Evolutionary conservation across 163 green algal species (phyloP).

Genomic region (Chlorella variabilis): DNA sequence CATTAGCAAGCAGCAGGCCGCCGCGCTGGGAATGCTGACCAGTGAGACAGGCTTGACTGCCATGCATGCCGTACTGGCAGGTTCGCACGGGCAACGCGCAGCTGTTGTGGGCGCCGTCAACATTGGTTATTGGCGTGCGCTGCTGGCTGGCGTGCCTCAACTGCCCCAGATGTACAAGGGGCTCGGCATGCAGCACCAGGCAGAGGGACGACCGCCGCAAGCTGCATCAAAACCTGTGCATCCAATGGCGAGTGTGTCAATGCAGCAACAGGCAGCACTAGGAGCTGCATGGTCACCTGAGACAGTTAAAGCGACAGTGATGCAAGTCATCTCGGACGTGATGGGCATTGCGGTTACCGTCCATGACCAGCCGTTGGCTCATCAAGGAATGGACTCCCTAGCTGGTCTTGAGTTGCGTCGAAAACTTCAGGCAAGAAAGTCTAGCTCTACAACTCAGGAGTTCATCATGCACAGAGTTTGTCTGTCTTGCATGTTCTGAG

Average conservation of each 20-base stretch:
- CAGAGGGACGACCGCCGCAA: not conserved
- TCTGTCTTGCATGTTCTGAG: no score
- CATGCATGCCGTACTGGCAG: constrained; percentile 21
- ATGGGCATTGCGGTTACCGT: constrained; percentile 17
- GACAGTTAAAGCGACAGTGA: constrained; percentile 1
- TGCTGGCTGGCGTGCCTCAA: not conserved
- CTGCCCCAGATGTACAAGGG: not conserved
- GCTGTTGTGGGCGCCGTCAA: constrained; percentile 28
- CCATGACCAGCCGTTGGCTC: constrained; percentile 28
- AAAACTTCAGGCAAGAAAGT: constrained; percentile 36
- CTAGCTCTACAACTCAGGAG: no score
- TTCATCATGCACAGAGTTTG: no score
- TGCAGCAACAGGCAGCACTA: not conserved
- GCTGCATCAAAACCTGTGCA: not conserved
- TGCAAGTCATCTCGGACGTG: not conserved
- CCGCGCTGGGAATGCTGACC: constrained; percentile 49
- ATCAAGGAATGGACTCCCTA: constrained; percentile 59
- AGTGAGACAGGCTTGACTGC: constrained; percentile 39
- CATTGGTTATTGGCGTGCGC: constrained; percentile 42
- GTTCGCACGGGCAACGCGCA: not conserved
- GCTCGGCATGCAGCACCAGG: not conserved
- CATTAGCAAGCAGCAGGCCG: constrained; percentile 20
- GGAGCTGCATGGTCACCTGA: not conserved
- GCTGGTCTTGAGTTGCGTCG: constrained; percentile 55
- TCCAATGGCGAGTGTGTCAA: no score